Percentiles rank a stretch among this genome's conserved stretches.
Conservation (phyloP, 805 yeast species). For the Candida khao-thaluensis region DNA sequence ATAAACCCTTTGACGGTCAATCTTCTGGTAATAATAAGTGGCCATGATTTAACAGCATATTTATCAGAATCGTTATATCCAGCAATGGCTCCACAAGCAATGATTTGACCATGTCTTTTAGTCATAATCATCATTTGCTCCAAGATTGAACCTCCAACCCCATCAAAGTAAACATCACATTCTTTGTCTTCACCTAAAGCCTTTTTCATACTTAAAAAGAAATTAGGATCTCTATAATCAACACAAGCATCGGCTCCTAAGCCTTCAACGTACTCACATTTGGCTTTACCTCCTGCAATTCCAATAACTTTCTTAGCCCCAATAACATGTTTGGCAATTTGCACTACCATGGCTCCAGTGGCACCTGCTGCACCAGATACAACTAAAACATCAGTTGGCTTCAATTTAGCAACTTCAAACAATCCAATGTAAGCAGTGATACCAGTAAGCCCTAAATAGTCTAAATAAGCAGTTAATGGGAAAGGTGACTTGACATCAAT, state of each 20-base stretch:
- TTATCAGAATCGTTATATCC: constrained; percentile 31
- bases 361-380: constrained; percentile 37
- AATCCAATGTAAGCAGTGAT: constrained; percentile 32
- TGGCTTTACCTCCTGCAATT: constrained; percentile 40
- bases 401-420: constrained; percentile 32
- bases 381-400: constrained; percentile 21
- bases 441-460: constrained; percentile 28
- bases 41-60: constrained; percentile 22
- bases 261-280: constrained; percentile 52
- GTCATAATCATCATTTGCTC: constrained; percentile 17
- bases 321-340: constrained; percentile 28
- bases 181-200: constrained; percentile 37
- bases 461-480: constrained; percentile 27
- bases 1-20: constrained; percentile 23
- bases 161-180: constrained; percentile 31
- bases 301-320: constrained; percentile 30
- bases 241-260: constrained; percentile 54
- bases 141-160: constrained; percentile 26
- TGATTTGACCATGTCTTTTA: constrained; percentile 21
- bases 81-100: constrained; percentile 32
- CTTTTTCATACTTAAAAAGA: constrained; percentile 15
- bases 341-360: constrained; percentile 32
- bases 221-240: constrained; percentile 49
- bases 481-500: constrained; percentile 15
- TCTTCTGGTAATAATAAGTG: constrained; percentile 19